Evolutionary conservation across 257 asterid genomes (phyloP).

Genomic region (Solanum chmielewskii): DNA sequence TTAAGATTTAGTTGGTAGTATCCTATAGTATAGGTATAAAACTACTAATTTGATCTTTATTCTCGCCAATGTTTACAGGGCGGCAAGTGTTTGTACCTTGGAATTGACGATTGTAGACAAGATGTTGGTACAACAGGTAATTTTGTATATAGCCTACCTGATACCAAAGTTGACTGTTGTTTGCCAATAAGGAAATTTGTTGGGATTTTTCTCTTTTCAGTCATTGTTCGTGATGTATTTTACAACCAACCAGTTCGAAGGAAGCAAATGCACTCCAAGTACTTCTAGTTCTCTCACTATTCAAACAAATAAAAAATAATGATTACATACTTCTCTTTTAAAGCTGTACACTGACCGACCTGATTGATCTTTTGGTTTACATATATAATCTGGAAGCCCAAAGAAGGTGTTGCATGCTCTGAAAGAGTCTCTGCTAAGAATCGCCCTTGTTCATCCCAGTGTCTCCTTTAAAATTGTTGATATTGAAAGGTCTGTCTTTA

Average conservation of each 20-base stretch:
- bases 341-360: slow-evolving; percentile 12
- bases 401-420: slow-evolving; percentile 65
- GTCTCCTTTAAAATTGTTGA: slow-evolving; percentile 69
- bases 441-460: slow-evolving; percentile 60
- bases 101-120: slow-evolving; percentile 60
- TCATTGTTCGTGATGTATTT: slow-evolving; percentile 71
- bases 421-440: slow-evolving; percentile 61
- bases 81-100: slow-evolving; percentile 67
- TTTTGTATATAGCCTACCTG: not conserved
- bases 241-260: slow-evolving; percentile 93
- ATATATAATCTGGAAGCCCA: slow-evolving; percentile 36
- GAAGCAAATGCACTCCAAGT: slow-evolving; percentile 85
- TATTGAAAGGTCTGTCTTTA: slow-evolving; percentile 52
- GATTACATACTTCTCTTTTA: not conserved
- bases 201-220: slow-evolving; percentile 23
- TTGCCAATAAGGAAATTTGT: not conserved
- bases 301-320: not conserved
- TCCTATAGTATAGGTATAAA: not conserved
- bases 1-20: not conserved
- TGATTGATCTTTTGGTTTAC: slow-evolving; percentile 14
- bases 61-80: slow-evolving; percentile 30
- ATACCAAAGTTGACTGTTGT: not conserved
- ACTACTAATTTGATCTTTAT: not conserved
- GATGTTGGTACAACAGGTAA: slow-evolving; percentile 91
- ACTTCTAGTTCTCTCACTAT: not conserved